phyloP scores from a whole-genome alignment of 805 yeast species.

The Saturnispora dispora region DNA sequence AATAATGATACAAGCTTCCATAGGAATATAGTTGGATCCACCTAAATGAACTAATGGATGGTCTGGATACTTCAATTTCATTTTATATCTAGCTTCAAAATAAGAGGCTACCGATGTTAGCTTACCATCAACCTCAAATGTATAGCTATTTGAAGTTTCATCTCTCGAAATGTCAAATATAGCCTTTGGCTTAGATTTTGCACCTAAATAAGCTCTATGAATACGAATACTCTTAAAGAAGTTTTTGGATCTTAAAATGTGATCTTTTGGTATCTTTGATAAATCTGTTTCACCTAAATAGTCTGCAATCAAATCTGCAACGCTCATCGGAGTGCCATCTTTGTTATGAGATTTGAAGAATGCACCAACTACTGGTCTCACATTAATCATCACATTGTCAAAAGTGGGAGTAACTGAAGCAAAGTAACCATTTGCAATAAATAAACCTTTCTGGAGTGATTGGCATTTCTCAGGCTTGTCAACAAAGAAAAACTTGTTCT shows the following conservation, averaged over 20 bases:
- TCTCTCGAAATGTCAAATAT: conserved; percentile 17
- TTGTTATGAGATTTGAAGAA: conserved; percentile 22
- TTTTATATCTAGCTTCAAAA: conserved; percentile 18
- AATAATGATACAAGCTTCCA: conserved; percentile 21
- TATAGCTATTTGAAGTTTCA: conserved; percentile 17
- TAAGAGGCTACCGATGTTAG: conserved; percentile 21
- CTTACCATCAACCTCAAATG: conserved; percentile 20
- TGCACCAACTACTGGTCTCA: conserved; percentile 23
- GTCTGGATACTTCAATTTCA: conserved; percentile 20
- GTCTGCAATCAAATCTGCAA: conserved; percentile 21
- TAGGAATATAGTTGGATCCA: conserved; percentile 22
- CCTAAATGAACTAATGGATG: conserved; percentile 23
- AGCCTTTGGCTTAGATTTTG: conserved; percentile 18
- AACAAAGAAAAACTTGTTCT: conserved; percentile 18
- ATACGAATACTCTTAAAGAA: conserved; percentile 21
- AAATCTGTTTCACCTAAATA: conserved; percentile 17
- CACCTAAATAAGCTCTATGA: conserved; percentile 18
- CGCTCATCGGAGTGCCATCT: conserved; percentile 19
- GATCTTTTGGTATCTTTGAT: conserved; percentile 7
- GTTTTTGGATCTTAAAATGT: conserved; percentile 10
- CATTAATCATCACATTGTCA: conserved; percentile 21
- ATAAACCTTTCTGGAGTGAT: conserved; percentile 21
- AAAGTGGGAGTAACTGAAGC: conserved; percentile 24
- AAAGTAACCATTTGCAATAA: conserved; percentile 24
- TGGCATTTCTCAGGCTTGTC: conserved; percentile 19